Evolutionary conservation across 495 filamentous ascomycete species (phyloP).

Genomic region (Neurospora tetrasperma): DNA sequence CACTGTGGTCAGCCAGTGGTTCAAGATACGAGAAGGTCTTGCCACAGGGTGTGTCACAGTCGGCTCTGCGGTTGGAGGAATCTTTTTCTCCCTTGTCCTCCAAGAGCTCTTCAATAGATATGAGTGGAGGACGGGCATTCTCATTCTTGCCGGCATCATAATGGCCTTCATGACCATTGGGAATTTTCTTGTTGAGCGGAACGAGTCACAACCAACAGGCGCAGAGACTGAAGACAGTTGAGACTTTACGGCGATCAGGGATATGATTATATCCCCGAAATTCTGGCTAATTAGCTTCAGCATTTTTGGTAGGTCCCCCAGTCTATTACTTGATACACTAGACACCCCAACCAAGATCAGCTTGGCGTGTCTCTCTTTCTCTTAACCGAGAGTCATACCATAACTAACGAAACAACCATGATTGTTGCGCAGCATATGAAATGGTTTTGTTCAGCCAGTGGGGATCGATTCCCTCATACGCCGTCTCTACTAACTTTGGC

Average conservation of each 20-base stretch:
- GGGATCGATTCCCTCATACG: constrained; percentile 23
- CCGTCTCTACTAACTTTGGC: constrained; percentile 13
- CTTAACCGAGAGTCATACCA: neutral
- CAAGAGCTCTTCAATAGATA: constrained; percentile 16
- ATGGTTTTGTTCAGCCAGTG: constrained; percentile 23
- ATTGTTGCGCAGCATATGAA: constrained; percentile 14
- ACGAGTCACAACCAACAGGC: constrained; percentile 1
- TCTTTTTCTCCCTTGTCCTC: constrained; percentile 23
- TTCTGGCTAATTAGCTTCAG: constrained; percentile 19
- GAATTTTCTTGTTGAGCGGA: constrained; percentile 15
- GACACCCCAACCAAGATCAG: neutral
- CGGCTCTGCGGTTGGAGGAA: constrained; percentile 21
- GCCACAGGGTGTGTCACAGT: constrained; percentile 20
- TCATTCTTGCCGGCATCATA: constrained; percentile 12
- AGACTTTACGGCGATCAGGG: neutral
- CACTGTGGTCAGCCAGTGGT: constrained; percentile 21
- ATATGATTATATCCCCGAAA: constrained; percentile 7
- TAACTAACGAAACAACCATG: neutral
- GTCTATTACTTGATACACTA: neutral
- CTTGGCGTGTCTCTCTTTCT: neutral
- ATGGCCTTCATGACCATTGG: constrained; percentile 10
- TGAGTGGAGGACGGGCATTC: constrained; percentile 9
- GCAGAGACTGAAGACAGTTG: neutral
- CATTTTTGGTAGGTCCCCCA: constrained; percentile 17
- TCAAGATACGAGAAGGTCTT: constrained; percentile 8